phyloP scores from a whole-genome alignment of 129 eudicot genomes.

The Helichrysum umbraculigerum region DNA sequence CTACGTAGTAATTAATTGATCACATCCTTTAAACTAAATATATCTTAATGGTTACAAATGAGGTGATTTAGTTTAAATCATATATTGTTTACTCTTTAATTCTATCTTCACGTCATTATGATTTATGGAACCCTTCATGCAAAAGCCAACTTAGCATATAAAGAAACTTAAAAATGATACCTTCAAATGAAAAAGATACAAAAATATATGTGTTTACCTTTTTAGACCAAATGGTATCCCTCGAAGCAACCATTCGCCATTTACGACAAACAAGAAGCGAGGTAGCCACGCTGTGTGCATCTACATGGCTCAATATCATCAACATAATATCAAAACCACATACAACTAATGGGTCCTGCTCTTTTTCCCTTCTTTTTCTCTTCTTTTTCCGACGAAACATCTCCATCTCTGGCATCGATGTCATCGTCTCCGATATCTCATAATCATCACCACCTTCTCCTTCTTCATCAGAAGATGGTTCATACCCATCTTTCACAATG shows the following conservation, averaged over 20 bases:
- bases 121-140: not conserved
- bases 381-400: constrained; percentile 12
- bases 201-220: constrained; percentile 30
- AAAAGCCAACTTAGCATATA: not conserved
- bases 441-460: constrained; percentile 2
- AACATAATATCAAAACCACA: constrained; percentile 57
- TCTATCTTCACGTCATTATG: not conserved
- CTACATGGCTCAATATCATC: constrained; percentile 41
- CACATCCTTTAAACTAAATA: no score
- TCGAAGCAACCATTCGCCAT: constrained; percentile 62
- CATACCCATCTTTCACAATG: constrained; percentile 22
- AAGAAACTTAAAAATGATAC: not conserved
- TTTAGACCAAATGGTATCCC: constrained; percentile 52
- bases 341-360: constrained; percentile 43
- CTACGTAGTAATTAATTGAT: no score
- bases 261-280: constrained; percentile 55
- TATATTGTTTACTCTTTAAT: no score
- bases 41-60: not conserved
- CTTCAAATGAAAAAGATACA: not conserved
- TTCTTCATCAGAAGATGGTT: constrained; percentile 20
- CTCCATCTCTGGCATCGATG: constrained; percentile 7
- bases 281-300: constrained; percentile 69
- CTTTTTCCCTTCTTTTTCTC: not conserved
- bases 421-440: constrained; percentile 13
- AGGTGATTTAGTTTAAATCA: not conserved